Base-by-base conservation (phyloP, 495 filamentous ascomycete species). In the Barbatosphaeria neglecta region DNA sequence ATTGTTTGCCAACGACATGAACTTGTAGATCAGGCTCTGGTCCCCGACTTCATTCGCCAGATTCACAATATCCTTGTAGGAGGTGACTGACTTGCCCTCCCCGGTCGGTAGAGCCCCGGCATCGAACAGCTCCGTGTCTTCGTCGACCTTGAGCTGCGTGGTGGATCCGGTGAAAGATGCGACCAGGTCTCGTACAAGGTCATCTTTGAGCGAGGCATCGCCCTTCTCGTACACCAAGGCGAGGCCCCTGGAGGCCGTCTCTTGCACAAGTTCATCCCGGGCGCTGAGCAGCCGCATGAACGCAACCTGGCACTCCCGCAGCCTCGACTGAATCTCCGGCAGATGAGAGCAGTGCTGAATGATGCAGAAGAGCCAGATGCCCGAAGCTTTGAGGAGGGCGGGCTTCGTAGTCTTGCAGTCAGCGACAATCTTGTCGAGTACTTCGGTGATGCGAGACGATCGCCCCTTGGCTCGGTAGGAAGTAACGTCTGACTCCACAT, bases 21-120 rank as follows among this genome's bases (percentile, higher is more conserved):
- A 95, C 46, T 88, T 83, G 64, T 98, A 98, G 7, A 96, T 87
- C 3, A 98, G 73, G 48, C 86, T 92, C 22, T 88, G 86, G 58
- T 97, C 90, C 18, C 92, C 92, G 15, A 95, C 86, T 68, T 98
- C 92, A 44, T 87, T 78, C 16, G 92, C 90, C 25, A 98, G 72
- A 51, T 74, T 90, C 72, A 98, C 84, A 43, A 98, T 95, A 54
- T 96, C 85, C 57, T 87, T 93, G 66, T 98, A 98, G 0, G 90
- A 95, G 13, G 83, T 93, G 54, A 97, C 73, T 0, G 84, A 90
- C 49, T 83, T 82, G 13, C 87, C 87, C 44, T 95, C 88, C 6
- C 88, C 87, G 2, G 90, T 97, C 1, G 89, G 89, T 6, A 98
- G 69, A 5, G 87, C 84, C 11, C 92, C 92, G n/a, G 86, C 81